phyloP scores from a whole-genome alignment of 2,329 filamentous ascomycete genomes.

The Venturia pyrina region DNA sequence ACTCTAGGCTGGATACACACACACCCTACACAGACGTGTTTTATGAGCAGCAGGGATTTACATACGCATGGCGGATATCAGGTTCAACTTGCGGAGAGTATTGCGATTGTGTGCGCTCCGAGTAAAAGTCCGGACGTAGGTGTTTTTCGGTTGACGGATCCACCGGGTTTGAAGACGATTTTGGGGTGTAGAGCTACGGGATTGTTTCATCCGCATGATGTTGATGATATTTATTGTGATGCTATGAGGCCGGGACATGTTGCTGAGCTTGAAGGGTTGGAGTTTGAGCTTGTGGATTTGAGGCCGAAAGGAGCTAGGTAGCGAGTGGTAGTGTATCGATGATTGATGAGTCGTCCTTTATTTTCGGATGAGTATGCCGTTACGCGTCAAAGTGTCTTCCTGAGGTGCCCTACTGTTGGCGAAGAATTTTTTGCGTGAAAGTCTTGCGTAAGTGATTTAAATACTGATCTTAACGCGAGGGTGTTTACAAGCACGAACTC shows the following conservation, averaged over 20 bases:
- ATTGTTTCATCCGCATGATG: slow-evolving; percentile 70
- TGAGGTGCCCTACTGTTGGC: too few relatives aligned
- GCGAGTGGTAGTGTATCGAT: not conserved
- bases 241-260: slow-evolving; percentile 52
- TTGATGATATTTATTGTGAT: slow-evolving; percentile 67
- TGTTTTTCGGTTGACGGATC: slow-evolving; percentile 86
- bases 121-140: slow-evolving; percentile 37
- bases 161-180: slow-evolving; percentile 79
- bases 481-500: too few relatives aligned
- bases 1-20: slow-evolving; percentile 97
- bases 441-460: too few relatives aligned
- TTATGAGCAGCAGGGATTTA: slow-evolving; percentile 89
- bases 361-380: too few relatives aligned
- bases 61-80: slow-evolving; percentile 94
- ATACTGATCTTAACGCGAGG: too few relatives aligned
- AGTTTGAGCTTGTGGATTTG: slow-evolving; percentile 58
- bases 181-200: slow-evolving; percentile 66
- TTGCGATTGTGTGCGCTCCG: slow-evolving; percentile 93
- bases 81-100: slow-evolving; percentile 90
- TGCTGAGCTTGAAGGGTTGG: slow-evolving; percentile 44
- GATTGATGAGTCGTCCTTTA: not conserved
- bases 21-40: slow-evolving; percentile 91
- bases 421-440: too few relatives aligned
- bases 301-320: slow-evolving; percentile 19
- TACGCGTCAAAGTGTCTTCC: too few relatives aligned